Percentiles rank a stretch among this genome's conserved stretches.
These are phyloP conservation scores for Populus hybrid DNA, from an alignment of 441 rosid species.

Conservation along the genomic window DNA sequence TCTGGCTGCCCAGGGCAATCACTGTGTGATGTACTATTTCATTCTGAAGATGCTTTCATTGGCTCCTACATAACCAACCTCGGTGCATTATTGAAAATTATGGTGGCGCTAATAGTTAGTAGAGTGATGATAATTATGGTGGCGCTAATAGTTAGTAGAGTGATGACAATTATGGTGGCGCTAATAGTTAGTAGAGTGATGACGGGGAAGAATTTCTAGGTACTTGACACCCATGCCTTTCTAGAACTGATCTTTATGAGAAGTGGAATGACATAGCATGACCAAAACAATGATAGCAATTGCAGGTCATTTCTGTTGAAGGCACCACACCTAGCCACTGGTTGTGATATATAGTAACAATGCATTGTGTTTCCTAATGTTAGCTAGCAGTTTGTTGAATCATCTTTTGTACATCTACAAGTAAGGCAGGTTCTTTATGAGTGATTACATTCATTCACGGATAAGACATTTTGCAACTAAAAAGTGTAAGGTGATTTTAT, in stretches of 20 bases:
- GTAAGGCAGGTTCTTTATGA: neutral
- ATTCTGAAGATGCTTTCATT: neutral
- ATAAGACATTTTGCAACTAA: neutral
- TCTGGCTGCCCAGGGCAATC: neutral
- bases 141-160: neutral
- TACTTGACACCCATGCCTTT: neutral
- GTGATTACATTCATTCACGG: neutral
- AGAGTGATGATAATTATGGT: neutral
- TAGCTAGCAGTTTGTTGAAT: neutral
- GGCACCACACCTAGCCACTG: neutral
- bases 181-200: neutral
- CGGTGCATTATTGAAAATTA: neutral
- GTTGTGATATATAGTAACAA: neutral
- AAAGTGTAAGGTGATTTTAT: neutral
- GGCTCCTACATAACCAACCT: neutral
- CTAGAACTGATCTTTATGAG: neutral
- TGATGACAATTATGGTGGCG: neutral
- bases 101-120: neutral
- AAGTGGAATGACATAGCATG: neutral
- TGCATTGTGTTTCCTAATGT: neutral
- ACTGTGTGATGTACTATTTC: slow-evolving; percentile 1
- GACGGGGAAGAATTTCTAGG: neutral
- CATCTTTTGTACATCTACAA: neutral
- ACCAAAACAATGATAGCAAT: neutral
- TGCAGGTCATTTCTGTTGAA: neutral